Evolutionary conservation across 2,329 filamentous ascomycete genomes (phyloP), one percentile per base, ranked within the genome.

Genomic region (Camillea tinctor): DNA sequence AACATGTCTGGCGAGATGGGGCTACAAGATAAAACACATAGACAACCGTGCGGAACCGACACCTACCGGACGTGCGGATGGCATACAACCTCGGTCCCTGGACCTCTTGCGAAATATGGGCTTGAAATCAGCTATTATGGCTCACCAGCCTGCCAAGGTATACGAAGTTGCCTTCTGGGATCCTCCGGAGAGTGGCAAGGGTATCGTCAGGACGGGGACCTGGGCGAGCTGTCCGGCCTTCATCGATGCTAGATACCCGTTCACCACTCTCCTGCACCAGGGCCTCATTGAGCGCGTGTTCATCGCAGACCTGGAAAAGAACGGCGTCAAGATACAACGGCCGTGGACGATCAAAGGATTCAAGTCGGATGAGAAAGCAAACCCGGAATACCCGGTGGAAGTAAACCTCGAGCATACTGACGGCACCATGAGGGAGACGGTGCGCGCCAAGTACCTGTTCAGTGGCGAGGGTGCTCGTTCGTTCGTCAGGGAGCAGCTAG

Each of bases 21-120:
- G 93, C 20, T 97, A 97, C 81, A 92, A 87, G 75, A 92, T 97
- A 76, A 96, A 94, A 81, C 92, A 97, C 77, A 92, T 97, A 72
- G 93, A 97, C 78, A 96, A 96, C 77, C 85, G 93, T 60, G 82
- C 92, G 1, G 90, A 94, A 70, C 93, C 93, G 17, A 97, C 93
- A 13, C 72, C 86, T 2, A 96, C 92, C 20, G 93, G 93, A 56
- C 90, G 93, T 65, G 93, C 93, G 58, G 93, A 97, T 76, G 93
- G 92, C 63, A 96, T 97, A 60, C 93, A 97, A 77, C 93, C 93
- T 44, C 88, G 93, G 48, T 96, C 93, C 0, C 81, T 96, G 22
- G 93, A 97, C 69, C 84, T 97, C 17, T 81, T 97, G 53, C 87
- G 90, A 56, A 97, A 96, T 72, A 92, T 97, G 88, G 92, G 91